A percentile compares a stretch with the other conserved stretches of the same genome.
Conservation (phyloP, 2,329 filamentous ascomycete genomes). For the Cytospora piceicola region DNA sequence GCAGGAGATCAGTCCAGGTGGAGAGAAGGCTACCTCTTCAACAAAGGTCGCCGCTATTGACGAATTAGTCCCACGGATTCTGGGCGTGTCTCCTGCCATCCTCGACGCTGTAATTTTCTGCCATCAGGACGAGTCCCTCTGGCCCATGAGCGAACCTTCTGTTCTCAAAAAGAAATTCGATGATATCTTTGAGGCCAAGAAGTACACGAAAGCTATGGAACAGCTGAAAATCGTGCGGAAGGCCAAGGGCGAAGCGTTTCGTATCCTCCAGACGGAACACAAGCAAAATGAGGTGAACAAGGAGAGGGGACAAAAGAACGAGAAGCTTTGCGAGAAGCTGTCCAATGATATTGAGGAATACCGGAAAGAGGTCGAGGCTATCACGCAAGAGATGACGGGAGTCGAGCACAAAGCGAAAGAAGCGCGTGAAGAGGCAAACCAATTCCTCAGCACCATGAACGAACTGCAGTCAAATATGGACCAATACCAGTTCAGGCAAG, state of each 20-base stretch:
- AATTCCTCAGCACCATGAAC: conserved; percentile 74
- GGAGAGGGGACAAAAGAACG: conserved; percentile 74
- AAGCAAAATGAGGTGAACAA: conserved; percentile 81
- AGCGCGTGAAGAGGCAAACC: conserved; percentile 73
- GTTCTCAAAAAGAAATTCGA: conserved; percentile 93
- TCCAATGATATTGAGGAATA: conserved; percentile 67
- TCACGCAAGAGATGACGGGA: conserved; percentile 54
- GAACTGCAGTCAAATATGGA: conserved; percentile 77
- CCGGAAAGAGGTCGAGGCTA: conserved; percentile 56
- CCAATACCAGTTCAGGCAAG: conserved; percentile 70
- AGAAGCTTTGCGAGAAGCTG: conserved; percentile 68
- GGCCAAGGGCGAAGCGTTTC: conserved; percentile 76
- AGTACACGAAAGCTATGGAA: conserved; percentile 96
- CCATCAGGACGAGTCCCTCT: conserved; percentile 95
- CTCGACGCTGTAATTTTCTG: conserved; percentile 97
- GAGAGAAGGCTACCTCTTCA: conserved; percentile 75
- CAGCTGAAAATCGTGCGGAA: conserved; percentile 89
- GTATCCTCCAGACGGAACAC: conserved; percentile 73
- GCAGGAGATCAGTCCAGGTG: conserved; percentile 72
- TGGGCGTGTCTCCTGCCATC: conserved; percentile 88
- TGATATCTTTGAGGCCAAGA: conserved; percentile 95
- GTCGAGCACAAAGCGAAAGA: conserved; percentile 64
- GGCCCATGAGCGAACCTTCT: conserved; percentile 89
- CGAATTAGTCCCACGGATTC: conserved; percentile 78
- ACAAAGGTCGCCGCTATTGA: conserved; percentile 82